Percentiles rank a stretch among this genome's conserved stretches.
These are phyloP conservation scores for Mycena rosella DNA, from an alignment of 768 basidiomycete genomes.

Conservation along the genomic window DNA sequence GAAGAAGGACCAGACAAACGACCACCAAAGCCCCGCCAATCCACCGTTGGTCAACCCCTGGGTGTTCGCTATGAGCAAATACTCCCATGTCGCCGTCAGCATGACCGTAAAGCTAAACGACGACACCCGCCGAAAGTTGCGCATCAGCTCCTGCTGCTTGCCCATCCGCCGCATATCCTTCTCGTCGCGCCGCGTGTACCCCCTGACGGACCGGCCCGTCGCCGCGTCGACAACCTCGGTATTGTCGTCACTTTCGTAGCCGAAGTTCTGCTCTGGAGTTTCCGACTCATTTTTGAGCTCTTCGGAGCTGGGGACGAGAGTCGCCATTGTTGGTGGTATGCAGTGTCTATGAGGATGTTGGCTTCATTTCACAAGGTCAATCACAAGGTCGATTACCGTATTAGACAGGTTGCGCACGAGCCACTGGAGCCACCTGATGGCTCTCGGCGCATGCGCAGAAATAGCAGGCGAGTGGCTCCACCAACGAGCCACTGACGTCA, in stretches of 20 bases:
- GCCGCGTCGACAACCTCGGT: slow-evolving; percentile 25
- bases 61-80: slow-evolving; percentile 29
- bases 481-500: too few relatives aligned
- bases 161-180: slow-evolving; percentile 30
- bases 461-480: too few relatives aligned
- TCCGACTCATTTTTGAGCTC: slow-evolving; percentile 26
- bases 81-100: slow-evolving; percentile 31
- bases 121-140: slow-evolving; percentile 29
- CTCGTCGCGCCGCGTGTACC: slow-evolving; percentile 28
- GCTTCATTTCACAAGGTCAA: slow-evolving; percentile 19
- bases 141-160: slow-evolving; percentile 31
- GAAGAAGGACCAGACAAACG: slow-evolving; percentile 30
- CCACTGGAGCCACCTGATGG: too few relatives aligned
- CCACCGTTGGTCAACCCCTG: slow-evolving; percentile 29
- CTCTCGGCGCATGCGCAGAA: too few relatives aligned
- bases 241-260: slow-evolving; percentile 28
- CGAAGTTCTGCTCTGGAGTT: slow-evolving; percentile 19
- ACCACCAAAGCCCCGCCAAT: slow-evolving; percentile 30
- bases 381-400: slow-evolving; percentile 16
- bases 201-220: slow-evolving; percentile 24
- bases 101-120: slow-evolving; percentile 30
- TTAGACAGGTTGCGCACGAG: too few relatives aligned
- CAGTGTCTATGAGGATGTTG: slow-evolving; percentile 16
- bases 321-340: slow-evolving; percentile 24
- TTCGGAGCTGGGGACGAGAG: slow-evolving; percentile 29